A percentile compares a stretch with the other conserved stretches of the same genome.
Evolutionary conservation across 192 early-diverging fungal species (phyloP).

Genomic region (Backusella australiensis): DNA sequence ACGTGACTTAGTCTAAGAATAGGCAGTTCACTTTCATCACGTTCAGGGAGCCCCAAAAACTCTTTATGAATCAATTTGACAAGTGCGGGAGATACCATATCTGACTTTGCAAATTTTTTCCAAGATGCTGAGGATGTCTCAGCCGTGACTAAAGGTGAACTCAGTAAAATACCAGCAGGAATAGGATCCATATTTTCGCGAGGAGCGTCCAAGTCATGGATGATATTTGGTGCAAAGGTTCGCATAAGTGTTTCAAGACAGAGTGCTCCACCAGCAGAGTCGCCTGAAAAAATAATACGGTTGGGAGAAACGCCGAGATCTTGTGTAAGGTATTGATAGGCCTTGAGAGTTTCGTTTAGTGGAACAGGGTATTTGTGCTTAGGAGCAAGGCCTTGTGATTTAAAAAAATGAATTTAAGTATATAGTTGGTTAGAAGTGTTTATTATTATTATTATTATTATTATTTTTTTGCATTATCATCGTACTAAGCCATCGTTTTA

Average conservation of each 20-base stretch:
- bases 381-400: constrained; percentile 23
- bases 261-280: constrained; percentile 32
- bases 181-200: constrained; percentile 1
- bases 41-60: background rate
- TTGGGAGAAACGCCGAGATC: constrained; percentile 18
- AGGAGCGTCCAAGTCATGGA: background rate
- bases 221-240: constrained; percentile 16
- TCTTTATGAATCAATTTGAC: constrained; percentile 29
- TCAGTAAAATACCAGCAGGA: constrained; percentile 26
- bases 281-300: constrained; percentile 30
- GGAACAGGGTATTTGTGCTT: constrained; percentile 28
- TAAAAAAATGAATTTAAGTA: background rate
- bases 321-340: constrained; percentile 22
- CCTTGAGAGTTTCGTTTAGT: constrained; percentile 11
- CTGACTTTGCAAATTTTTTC: constrained; percentile 21
- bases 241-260: constrained; percentile 25
- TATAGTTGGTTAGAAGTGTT: background rate
- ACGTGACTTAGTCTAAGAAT: constrained; percentile 18
- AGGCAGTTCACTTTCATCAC: background rate
- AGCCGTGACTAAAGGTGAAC: constrained; percentile 27
- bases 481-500: background rate
- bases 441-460: background rate
- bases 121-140: constrained; percentile 27
- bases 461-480: background rate
- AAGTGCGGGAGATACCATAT: constrained; percentile 16